Evolutionary conservation across 805 yeast species (phyloP).

Genomic region (Myxozyma kluyveri): DNA sequence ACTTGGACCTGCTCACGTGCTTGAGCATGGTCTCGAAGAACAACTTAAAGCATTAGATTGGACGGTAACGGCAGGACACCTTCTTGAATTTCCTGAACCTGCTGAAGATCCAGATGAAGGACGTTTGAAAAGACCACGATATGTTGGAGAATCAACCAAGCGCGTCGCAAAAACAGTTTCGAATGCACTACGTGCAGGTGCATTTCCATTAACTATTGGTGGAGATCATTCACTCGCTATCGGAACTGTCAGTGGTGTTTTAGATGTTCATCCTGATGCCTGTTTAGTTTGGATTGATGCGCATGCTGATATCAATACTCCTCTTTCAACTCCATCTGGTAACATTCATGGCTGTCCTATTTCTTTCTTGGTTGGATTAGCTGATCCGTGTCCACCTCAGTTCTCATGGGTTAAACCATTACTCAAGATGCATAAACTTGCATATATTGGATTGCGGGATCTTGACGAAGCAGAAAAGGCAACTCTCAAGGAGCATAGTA

Average conservation of each 20-base stretch:
- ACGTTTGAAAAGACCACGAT: slow-evolving; percentile 65
- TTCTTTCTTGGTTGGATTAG: slow-evolving; percentile 79
- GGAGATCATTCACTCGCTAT: slow-evolving; percentile 97
- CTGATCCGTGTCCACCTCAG: slow-evolving; percentile 61
- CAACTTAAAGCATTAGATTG: slow-evolving; percentile 72
- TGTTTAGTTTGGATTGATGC: slow-evolving; percentile 96
- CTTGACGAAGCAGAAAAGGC: slow-evolving; percentile 83
- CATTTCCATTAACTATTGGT: slow-evolving; percentile 81
- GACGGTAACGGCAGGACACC: slow-evolving; percentile 43
- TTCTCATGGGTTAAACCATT: slow-evolving; percentile 76
- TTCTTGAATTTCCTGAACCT: slow-evolving; percentile 39
- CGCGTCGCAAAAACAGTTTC: slow-evolving; percentile 60
- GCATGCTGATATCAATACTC: slow-evolving; percentile 94
- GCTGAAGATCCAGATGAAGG: slow-evolving; percentile 49
- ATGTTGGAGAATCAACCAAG: slow-evolving; percentile 72
- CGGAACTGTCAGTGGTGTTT: slow-evolving; percentile 84
- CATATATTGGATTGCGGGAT: slow-evolving; percentile 92
- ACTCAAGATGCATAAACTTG: slow-evolving; percentile 67
- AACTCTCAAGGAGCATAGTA: slow-evolving; percentile 65
- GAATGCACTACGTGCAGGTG: slow-evolving; percentile 47
- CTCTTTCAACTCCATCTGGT: slow-evolving; percentile 77
- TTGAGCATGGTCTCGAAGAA: slow-evolving; percentile 65
- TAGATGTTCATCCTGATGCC: slow-evolving; percentile 76
- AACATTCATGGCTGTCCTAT: slow-evolving; percentile 97
- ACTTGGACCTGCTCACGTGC: slow-evolving; percentile 79